These are phyloP conservation scores for Colletotrichum sp. DNA, from an alignment of 2,329 filamentous ascomycete genomes.

Conservation along the genomic window DNA sequence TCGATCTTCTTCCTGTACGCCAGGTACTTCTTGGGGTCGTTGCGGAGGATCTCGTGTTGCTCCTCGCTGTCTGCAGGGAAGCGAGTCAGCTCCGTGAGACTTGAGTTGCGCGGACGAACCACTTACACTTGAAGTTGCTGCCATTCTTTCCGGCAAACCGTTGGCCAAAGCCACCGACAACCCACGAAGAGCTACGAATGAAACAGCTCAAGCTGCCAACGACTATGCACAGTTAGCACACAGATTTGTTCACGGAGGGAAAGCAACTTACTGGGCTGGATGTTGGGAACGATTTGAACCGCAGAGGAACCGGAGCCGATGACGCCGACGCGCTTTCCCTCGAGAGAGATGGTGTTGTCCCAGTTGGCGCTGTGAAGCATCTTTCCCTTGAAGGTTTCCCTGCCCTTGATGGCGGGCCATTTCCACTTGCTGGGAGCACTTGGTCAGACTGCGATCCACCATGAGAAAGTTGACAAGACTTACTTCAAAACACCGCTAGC, in stretches of 20 bases:
- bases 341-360: slow-evolving; percentile 27
- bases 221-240: background rate
- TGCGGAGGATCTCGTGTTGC: slow-evolving; percentile 51
- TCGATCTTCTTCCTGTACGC: slow-evolving; percentile 54
- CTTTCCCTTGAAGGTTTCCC: slow-evolving; percentile 31
- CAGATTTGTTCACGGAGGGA: background rate
- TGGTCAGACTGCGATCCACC: background rate
- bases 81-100: background rate
- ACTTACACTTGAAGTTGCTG: slow-evolving; percentile 49
- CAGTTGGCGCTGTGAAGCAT: slow-evolving; percentile 35
- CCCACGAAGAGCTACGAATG: slow-evolving; percentile 49
- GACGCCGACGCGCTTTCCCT: slow-evolving; percentile 31
- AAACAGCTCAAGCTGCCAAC: slow-evolving; percentile 21
- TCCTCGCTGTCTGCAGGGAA: slow-evolving; percentile 35
- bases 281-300: slow-evolving; percentile 36
- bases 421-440: slow-evolving; percentile 26
- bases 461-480: slow-evolving; percentile 21
- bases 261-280: slow-evolving; percentile 20
- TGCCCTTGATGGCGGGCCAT: slow-evolving; percentile 34
- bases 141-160: slow-evolving; percentile 50
- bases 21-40: slow-evolving; percentile 59
- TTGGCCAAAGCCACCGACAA: slow-evolving; percentile 52
- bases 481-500: slow-evolving; percentile 49
- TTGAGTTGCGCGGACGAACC: background rate
- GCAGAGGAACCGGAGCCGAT: slow-evolving; percentile 33